Evolutionary conservation across 306 rosid species (phyloP).

Genomic region (Rosa persica): DNA sequence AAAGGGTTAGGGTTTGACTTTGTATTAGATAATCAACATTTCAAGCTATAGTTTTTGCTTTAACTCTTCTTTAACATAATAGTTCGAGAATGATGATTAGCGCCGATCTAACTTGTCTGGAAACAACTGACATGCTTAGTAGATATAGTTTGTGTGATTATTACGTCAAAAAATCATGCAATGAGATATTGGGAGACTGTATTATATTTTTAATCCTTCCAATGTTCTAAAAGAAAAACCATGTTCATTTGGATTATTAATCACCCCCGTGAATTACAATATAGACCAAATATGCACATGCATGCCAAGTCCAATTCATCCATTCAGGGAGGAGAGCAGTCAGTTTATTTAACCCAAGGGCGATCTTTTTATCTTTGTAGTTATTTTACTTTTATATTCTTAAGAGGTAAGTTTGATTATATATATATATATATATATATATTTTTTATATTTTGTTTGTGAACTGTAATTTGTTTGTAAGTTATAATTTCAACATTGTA

Average conservation of each 20-base stretch:
- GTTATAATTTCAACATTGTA: no score
- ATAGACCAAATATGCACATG: neutral
- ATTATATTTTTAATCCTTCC: no score
- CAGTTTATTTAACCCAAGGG: no score
- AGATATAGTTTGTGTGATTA: neutral
- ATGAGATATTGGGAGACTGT: neutral
- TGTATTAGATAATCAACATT: neutral
- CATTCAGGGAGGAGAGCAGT: no score
- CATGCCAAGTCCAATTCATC: neutral
- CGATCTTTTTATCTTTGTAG: no score
- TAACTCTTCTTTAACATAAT: neutral
- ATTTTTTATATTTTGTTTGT: no score
- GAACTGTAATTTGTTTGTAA: no score
- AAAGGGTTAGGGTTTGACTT: slow-evolving; percentile 7
- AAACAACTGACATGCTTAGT: neutral
- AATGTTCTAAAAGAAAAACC: neutral
- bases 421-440: no score
- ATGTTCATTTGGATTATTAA: neutral
- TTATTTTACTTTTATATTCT: no score
- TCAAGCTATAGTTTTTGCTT: neutral
- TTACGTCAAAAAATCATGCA: neutral
- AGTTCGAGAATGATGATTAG: neutral
- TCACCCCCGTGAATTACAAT: neutral
- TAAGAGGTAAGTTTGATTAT: no score
- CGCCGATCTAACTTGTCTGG: neutral